Base-by-base conservation (phyloP, 2,329 filamentous ascomycete species). In the Dactylellina leptospora region DNA sequence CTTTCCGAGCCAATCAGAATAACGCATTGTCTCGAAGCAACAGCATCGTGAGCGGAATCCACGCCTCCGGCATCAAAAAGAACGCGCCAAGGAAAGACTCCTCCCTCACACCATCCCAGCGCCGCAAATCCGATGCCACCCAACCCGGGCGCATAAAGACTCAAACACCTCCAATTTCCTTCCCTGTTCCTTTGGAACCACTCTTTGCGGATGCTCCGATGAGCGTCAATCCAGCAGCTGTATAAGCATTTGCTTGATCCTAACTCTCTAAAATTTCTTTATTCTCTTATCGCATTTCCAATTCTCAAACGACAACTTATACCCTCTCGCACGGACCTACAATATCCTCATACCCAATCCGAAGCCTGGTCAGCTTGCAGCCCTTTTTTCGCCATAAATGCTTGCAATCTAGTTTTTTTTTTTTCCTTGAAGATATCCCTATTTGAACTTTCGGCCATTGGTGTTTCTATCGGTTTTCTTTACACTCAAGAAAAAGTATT, bases 101-200 rank as follows among this genome's bases (percentile, higher is more conserved):
- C n/a, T 72, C 68, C 9, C 59, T 72, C 8, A 72, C 68, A 13
- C 68, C 68, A 42, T 72, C 68, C 13, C 68, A 72, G 40, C 68
- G 68, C 13, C 60, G 68, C 23, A 72, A 73, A 27, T 73, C 62
- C 16, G 62, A 73, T 55, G 69, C 62, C 4, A 73, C 69, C 10
- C 61, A 61, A 23, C 60, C 60, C 3, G 58, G 66, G 5, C 55
- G 69, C 8, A 16, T 33, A 11, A 68, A 61, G 55, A 68, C 55
- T 5, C 48, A 54, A 27, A 62, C 42, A 3, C 55, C 50, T 16
- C 60, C 55, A 47, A 33, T 63, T 10, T 40, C 59, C 5, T 73
- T 62, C 13, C 60, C 54, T 27, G 69, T 62, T 4, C 69, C 69
- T 2, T 25, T 73, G 4, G 62, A 73, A 33, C 69, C 69, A 3